A percentile compares a stretch with the other conserved stretches of the same genome.
Evolutionary conservation across 306 rosid genomes (phyloP).

Genomic region (Vicia villosa): DNA sequence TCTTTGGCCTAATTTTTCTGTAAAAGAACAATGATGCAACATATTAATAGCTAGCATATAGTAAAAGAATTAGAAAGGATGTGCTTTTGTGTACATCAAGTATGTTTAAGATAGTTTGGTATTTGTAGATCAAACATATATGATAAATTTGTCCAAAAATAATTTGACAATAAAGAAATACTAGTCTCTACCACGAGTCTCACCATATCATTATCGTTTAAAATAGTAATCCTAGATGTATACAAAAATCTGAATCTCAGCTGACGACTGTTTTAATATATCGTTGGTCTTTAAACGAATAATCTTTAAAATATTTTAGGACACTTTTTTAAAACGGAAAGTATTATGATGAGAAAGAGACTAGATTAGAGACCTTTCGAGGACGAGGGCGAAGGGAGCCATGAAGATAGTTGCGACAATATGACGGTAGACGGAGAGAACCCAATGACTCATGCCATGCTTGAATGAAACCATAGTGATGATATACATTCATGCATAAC

Average conservation of each 20-base stretch:
- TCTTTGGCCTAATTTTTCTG: slow-evolving; percentile 90
- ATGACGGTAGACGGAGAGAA: slow-evolving; percentile 84
- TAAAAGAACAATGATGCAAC: background rate
- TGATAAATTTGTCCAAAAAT: background rate
- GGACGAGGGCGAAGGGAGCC: slow-evolving; percentile 79
- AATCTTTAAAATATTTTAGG: background rate
- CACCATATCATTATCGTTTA: background rate
- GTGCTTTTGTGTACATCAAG: background rate
- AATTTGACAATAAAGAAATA: too few relatives aligned
- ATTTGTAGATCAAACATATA: background rate
- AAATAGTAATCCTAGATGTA: background rate
- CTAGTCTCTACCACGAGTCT: background rate
- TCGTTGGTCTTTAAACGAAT: background rate
- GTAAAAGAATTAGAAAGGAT: background rate
- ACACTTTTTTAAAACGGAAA: background rate
- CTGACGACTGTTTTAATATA: background rate
- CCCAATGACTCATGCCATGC: slow-evolving; percentile 89
- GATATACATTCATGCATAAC: slow-evolving; percentile 83
- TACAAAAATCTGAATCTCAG: background rate
- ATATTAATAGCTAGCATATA: background rate
- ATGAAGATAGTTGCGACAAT: slow-evolving; percentile 67
- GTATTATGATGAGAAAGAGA: background rate
- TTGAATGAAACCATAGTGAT: slow-evolving; percentile 88
- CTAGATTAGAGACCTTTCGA: slow-evolving; percentile 62
- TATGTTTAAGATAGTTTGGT: background rate